Percentiles rank a stretch among this genome's conserved stretches.
These are phyloP conservation scores for Boletus rex-veris DNA, from an alignment of 768 basidiomycete species.

Conservation along the genomic window DNA sequence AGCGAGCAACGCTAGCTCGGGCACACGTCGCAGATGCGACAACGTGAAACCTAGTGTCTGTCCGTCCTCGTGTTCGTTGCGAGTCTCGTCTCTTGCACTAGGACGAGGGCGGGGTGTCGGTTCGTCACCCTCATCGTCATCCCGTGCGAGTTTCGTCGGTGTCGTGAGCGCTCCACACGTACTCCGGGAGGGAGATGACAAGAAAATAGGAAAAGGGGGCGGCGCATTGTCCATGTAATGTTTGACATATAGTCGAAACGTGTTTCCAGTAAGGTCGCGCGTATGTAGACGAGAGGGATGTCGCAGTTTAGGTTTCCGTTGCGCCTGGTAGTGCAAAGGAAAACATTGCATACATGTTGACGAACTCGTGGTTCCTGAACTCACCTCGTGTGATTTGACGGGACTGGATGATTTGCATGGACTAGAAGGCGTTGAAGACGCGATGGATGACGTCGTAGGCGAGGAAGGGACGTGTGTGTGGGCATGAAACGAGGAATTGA, in stretches of 20 bases:
- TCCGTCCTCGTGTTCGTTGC: background rate
- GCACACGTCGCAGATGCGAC: slow-evolving; percentile 73
- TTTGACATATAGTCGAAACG: slow-evolving; percentile 72
- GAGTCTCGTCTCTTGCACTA: background rate
- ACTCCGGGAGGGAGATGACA: slow-evolving; percentile 1
- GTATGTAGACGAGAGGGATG: slow-evolving; percentile 70
- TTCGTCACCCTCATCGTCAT: slow-evolving; percentile 9
- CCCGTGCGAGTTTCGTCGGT: slow-evolving; percentile 34
- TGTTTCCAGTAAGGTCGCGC: slow-evolving; percentile 64
- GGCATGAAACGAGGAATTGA: background rate
- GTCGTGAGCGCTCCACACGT: slow-evolving; percentile 7
- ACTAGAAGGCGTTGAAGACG: slow-evolving; percentile 29
- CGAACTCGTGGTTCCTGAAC: background rate
- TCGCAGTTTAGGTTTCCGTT: slow-evolving; percentile 49
- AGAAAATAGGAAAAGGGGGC: background rate
- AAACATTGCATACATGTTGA: background rate
- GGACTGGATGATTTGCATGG: slow-evolving; percentile 28
- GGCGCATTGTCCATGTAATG: slow-evolving; percentile 69
- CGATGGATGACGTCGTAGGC: slow-evolving; percentile 20
- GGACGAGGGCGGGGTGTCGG: slow-evolving; percentile 7
- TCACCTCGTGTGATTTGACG: slow-evolving; percentile 10
- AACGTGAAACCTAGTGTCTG: slow-evolving; percentile 55
- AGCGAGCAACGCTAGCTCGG: slow-evolving; percentile 65
- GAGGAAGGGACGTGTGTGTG: slow-evolving; percentile 17
- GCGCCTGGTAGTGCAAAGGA: background rate